These are phyloP conservation scores for Kurtzmaniella quercitrusa DNA, from an alignment of 1,139 yeast genomes.

Conservation along the genomic window DNA sequence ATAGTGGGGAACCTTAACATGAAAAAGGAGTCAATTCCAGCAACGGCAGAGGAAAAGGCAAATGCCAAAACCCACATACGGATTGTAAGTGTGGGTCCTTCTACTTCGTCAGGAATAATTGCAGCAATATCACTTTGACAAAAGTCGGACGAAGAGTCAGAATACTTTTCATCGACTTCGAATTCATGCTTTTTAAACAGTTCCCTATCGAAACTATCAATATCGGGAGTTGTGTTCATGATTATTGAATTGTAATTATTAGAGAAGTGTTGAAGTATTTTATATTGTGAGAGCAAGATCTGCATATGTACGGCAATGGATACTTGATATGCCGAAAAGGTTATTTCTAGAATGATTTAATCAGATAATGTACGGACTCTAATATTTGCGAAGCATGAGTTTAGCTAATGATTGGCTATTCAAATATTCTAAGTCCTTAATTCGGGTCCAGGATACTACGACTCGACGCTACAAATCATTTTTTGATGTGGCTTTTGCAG, in stretches of 20 bases:
- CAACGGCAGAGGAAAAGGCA: slow-evolving; percentile 13
- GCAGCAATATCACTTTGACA: background rate
- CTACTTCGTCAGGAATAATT: background rate
- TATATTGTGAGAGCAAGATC: too few relatives aligned
- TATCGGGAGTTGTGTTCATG: too few relatives aligned
- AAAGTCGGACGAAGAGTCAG: background rate
- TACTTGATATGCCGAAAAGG: background rate
- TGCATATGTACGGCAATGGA: too few relatives aligned
- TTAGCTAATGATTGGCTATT: background rate
- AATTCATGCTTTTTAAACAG: background rate
- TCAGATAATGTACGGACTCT: background rate
- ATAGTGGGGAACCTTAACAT: slow-evolving; percentile 21
- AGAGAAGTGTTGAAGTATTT: too few relatives aligned
- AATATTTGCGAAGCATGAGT: background rate
- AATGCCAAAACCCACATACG: slow-evolving; percentile 14
- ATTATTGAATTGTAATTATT: too few relatives aligned
- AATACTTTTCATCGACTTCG: background rate
- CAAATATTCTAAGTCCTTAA: background rate
- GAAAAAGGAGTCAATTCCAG: slow-evolving; percentile 23
- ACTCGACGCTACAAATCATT: background rate
- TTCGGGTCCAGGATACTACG: background rate
- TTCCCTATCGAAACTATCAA: background rate
- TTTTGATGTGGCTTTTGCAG: background rate
- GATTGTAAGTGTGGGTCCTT: slow-evolving; percentile 1
- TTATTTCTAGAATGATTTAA: background rate